Evolutionary conservation across 768 basidiomycete genomes (phyloP), one percentile per base, ranked within the genome.

Genomic region (Flagelloscypha sp.): DNA sequence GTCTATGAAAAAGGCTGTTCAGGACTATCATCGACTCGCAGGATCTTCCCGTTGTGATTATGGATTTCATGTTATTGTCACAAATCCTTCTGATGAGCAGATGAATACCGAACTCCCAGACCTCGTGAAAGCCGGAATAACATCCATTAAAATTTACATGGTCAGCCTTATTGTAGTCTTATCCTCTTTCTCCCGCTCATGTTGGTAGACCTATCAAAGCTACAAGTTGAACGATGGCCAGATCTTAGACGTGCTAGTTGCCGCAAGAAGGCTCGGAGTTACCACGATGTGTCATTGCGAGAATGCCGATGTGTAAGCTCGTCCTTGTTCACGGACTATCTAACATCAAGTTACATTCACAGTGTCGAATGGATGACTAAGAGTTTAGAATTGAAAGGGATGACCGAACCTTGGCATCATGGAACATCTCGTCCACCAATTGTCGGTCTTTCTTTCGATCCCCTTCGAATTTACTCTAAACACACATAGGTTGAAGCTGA

Each of bases 161-260:
- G 23, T 24, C n/a, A 13, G 8, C 19, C 8, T 29, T 12, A 21
- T 10, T 29, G 2, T 13, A 35, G 12, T 13, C 19, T 24, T 6
- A 13, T n/a, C n/a, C 34, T 24, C 12, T 24, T 28, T 13, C 13
- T 5, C 23, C 13, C 22, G 22, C 20, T 23, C 22, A 24, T 24
- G 22, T 15, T 62, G 56, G 35, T 55, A 57, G 53, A 62, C 60
- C 5, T 62, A 62, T 36, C 47, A 53, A 8, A 43, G 53, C 16
- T 38, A 59, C 35, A 53, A 49, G 38, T 49, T 62, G 13, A 45
- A 49, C 19, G 61, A 61, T 37, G 28, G 38, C 5, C 45, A 61
- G 42, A 48, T 62, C 24, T 43, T 61, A 4, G 52, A 60, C 40
- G 47, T 56, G 27, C 43, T 60, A 32, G 44, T 44, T 23, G 54